These are phyloP conservation scores for Triticum monococcum DNA, from an alignment of 176 grass and related monocot genomes.

Conservation along the genomic window DNA sequence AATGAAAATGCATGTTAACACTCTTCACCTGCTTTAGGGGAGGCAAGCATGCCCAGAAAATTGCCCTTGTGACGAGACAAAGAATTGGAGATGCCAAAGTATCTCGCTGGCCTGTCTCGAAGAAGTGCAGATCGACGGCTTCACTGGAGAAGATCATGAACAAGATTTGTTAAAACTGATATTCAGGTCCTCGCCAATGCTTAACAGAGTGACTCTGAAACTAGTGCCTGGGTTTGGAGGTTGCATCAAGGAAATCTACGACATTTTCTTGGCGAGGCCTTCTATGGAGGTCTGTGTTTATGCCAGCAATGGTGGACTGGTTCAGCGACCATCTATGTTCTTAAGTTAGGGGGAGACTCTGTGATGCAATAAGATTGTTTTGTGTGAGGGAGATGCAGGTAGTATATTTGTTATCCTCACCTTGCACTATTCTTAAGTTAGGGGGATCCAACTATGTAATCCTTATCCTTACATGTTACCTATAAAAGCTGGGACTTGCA, in stretches of 20 bases:
- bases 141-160: no score
- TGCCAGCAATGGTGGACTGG: neutral
- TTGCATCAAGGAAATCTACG: neutral
- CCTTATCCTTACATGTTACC: neutral
- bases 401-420: neutral
- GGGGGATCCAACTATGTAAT: neutral
- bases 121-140: no score
- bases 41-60: no score
- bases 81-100: no score
- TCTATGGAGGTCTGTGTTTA: neutral
- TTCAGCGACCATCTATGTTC: neutral
- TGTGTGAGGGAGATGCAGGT: neutral
- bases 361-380: neutral
- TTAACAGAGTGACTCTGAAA: neutral
- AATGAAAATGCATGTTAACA: no score
- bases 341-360: no score
- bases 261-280: neutral
- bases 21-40: no score
- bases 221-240: neutral
- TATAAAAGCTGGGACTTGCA: neutral
- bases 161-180: no score
- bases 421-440: neutral
- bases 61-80: no score
- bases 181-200: no score
- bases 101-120: no score